phyloP scores from a whole-genome alignment of 2,329 filamentous ascomycete genomes.

The Botrytis medusae region DNA sequence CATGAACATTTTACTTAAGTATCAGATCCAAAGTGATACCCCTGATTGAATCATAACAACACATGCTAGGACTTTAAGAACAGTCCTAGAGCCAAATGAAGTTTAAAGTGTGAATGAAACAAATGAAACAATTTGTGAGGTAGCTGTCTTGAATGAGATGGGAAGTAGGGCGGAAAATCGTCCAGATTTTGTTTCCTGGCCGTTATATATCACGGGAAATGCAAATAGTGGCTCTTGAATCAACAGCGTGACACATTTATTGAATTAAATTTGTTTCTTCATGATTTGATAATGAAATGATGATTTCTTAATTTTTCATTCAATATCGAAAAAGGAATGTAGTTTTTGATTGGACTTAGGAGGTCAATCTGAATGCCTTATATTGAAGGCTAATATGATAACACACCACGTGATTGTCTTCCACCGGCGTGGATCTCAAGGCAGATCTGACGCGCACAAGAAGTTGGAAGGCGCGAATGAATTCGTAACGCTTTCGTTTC shows the following conservation, averaged over 20 bases:
- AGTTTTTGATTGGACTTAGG: not conserved
- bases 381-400: not conserved
- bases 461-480: conserved; percentile 12
- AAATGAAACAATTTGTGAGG: not conserved
- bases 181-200: not conserved
- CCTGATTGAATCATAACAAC: not conserved
- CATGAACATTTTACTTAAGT: not conserved
- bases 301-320: not conserved
- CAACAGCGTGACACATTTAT: not conserved
- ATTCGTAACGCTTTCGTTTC: conserved; percentile 15
- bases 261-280: not conserved
- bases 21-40: not conserved
- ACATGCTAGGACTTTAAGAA: not conserved
- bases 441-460: conserved; percentile 16
- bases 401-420: not conserved
- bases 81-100: not conserved
- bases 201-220: not conserved
- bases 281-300: not conserved
- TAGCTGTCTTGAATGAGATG: not conserved
- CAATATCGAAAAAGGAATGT: not conserved
- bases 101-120: not conserved
- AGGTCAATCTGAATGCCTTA: not conserved
- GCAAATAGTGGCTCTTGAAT: not conserved
- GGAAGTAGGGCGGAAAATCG: not conserved
- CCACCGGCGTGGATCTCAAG: conserved; percentile 3